Base-by-base conservation (phyloP, 2,329 filamentous ascomycete genomes). In the Ascochyta pisi region DNA sequence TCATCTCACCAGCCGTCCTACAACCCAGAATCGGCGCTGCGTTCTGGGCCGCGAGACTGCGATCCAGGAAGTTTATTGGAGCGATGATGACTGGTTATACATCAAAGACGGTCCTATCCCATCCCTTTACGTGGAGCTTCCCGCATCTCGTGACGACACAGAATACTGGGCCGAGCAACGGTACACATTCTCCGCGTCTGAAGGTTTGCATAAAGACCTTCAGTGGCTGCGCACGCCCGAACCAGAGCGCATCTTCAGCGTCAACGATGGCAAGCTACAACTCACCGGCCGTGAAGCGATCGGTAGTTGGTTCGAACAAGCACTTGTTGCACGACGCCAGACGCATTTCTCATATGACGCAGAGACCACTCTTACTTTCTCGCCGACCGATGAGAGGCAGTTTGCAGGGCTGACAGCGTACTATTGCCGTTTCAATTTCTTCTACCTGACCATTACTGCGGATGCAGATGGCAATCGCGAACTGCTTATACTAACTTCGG, bases 391-490 rank as follows among this genome's bases (percentile, higher is more conserved):
- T 63, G 84, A 86, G 75, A 78, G 85, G 10, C 81, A 86, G 61
- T 87, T 85, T 56, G 85, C 85, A 0, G 85, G 86, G 0, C 73
- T 88, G 7, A 83, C 82, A 12, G 83, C 84, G 0, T 88, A 88
- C 70, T 88, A 88, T 73, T 84, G 82, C 65, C 83, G 85, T 3
- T 87, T 78, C 74, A 88, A 88, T 71, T 88, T 87, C 72, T 87
- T 86, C 76, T 88, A 87, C 62, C 77, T 88, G 6, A 80, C 83
- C 0, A 82, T 88, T 2, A 84, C 84, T 3, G 84, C 84, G 0
- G 74, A 84, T 62, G 74, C 80, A 0, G 80, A 85, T 50, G 84
- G 84, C 0, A 75, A 82, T 58, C 79, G 85, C 9, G 85, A 88
- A 68, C 75, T 88, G 7, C 78, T 85, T 15, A 80, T 87, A 52